Base-by-base conservation (phyloP, 2,329 filamentous ascomycete genomes). In the Tolypocladium tundrense region DNA sequence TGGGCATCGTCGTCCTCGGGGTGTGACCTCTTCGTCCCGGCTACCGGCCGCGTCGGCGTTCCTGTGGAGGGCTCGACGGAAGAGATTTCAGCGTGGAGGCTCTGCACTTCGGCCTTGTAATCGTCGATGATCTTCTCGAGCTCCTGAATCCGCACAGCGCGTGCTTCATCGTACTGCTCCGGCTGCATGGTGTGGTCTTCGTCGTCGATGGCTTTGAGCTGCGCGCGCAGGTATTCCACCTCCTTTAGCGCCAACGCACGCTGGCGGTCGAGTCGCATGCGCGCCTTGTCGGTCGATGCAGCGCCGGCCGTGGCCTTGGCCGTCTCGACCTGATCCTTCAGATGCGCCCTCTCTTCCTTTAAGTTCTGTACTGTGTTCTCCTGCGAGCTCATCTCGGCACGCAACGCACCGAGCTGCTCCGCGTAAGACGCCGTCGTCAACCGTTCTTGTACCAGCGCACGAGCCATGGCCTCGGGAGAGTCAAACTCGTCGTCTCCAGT, bases 191-290 rank as follows among this genome's bases (percentile, higher is more conserved):
- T 92, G 56, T 85, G 84, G 66, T 97, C 92, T 71, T 99, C 94
- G 0, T 85, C 83, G 66, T 97, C 90, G 60, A 95, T 88, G 0
- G 89, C 88, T 73, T 92, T 92, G 57, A 97, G 80, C 71, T 99
- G 94, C 0, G 91, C 93, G 27, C 94, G 88, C 8, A 99, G 81
- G 69, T 96, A 96, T 64, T 97, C 92, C 0, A 94, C 90, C 70
- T 99, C 95, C 68, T 97, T 97, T 31, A 91, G 80, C 0, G 92
- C 91, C 9, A 99, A 80, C 1, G 82, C 84, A 59, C 90, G 88
- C 69, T 97, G 93, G 59, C 94, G 82, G 66, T 99, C 93, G 0
- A 97, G 76, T 39, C 94, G 84, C 56, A 88, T 77, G 50, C 85
- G 86, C 1, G 83, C 81, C 72, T 91, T 88, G 66, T 90, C 88